Percentiles rank a stretch among this genome's conserved stretches.
Conservation (phyloP, 192 early-diverging fungal genomes). For the Piromyces finnis region DNA sequence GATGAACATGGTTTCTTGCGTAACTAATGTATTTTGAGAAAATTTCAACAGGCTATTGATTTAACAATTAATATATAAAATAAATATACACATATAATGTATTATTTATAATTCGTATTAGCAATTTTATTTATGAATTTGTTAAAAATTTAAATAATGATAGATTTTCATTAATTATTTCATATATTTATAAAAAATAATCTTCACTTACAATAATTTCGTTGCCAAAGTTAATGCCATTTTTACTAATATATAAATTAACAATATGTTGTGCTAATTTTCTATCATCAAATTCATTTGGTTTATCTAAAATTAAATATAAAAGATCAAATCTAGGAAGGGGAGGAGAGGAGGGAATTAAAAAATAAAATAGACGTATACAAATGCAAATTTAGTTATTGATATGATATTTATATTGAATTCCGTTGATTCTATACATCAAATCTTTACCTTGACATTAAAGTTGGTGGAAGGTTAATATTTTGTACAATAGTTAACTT, state of each 20-base stretch:
- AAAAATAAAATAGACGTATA: too few species aligned
- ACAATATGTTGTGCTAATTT: constrained; percentile 78
- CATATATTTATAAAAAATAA: too few species aligned
- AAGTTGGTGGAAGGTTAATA: constrained; percentile 77
- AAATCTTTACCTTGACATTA: constrained; percentile 71
- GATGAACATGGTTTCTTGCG: constrained; percentile 55
- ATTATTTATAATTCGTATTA: neutral
- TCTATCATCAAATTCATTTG: constrained; percentile 70
- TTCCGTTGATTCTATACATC: too few species aligned
- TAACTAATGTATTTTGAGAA: constrained; percentile 87
- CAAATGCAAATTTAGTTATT: too few species aligned
- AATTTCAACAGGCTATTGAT: constrained; percentile 46
- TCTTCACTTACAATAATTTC: constrained; percentile 17
- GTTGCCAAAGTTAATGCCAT: constrained; percentile 1
- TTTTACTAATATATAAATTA: constrained; percentile 57
- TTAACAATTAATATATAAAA: neutral
- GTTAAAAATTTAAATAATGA: too few species aligned
- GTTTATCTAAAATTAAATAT: constrained; percentile 77
- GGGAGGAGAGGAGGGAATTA: too few species aligned
- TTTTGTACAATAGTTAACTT: constrained; percentile 70
- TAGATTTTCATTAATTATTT: too few species aligned
- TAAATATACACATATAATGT: neutral
- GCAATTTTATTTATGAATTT: neutral
- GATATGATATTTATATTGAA: too few species aligned
- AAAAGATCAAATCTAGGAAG: constrained; percentile 90